These are phyloP conservation scores for Neonothopanus nambi DNA, from an alignment of 1,284 basidiomycete species.

Conservation along the genomic window DNA sequence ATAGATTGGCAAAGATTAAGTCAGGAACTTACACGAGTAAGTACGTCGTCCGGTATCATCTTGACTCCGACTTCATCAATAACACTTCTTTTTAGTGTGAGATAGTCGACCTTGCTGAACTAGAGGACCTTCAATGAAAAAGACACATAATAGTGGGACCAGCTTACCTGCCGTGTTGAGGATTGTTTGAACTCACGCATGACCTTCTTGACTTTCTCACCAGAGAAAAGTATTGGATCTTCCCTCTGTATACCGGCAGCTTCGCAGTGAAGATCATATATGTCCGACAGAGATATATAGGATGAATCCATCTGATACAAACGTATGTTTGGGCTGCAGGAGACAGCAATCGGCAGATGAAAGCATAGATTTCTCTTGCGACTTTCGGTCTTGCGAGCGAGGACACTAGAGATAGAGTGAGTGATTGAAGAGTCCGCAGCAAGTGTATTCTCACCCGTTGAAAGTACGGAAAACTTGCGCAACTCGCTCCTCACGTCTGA, in stretches of 20 bases:
- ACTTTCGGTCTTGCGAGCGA: conserved; percentile 89
- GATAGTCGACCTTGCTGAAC: conserved; percentile 69
- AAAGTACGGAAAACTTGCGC: conserved; percentile 92
- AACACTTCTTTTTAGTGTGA: conserved; percentile 83
- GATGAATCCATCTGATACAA: conserved; percentile 92
- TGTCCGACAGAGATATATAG: conserved; percentile 90
- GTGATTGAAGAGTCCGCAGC: conserved; percentile 15
- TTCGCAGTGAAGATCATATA: conserved; percentile 90
- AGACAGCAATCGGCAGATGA: conserved; percentile 87
- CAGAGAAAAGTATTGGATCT: conserved; percentile 83
- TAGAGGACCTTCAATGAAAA: conserved; percentile 25
- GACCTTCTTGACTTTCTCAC: conserved; percentile 80
- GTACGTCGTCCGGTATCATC: conserved; percentile 87
- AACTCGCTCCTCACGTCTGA: conserved; percentile 91
- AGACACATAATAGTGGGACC: conserved; percentile 1
- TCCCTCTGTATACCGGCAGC: conserved; percentile 80
- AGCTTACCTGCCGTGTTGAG: conserved; percentile 50
- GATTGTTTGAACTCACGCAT: conserved; percentile 59
- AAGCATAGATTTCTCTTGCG: conserved; percentile 91
- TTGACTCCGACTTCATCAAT: conserved; percentile 90
- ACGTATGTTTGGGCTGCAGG: conserved; percentile 83
- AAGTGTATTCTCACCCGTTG: conserved; percentile 67
- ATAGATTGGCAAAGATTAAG: not conserved
- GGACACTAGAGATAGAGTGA: conserved; percentile 59
- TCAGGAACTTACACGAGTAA: conserved; percentile 68